phyloP scores from a whole-genome alignment of 768 basidiomycete genomes.

The Roridomyces roridus region DNA sequence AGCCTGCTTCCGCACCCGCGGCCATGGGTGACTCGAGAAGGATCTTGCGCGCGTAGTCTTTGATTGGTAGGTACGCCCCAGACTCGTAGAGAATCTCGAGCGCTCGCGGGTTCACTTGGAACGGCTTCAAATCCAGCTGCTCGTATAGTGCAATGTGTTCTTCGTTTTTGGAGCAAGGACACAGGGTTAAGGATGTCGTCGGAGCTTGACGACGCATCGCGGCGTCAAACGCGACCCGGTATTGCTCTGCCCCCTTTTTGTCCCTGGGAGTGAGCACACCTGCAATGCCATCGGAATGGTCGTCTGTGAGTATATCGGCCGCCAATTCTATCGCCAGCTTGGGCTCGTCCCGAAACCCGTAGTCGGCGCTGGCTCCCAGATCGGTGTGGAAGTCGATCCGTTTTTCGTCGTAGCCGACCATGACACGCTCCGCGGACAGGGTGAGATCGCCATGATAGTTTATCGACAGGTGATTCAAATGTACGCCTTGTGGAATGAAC shows the following conservation, averaged over 20 bases:
- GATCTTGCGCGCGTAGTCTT: slow-evolving; percentile 1
- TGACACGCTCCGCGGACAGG: slow-evolving; percentile 1
- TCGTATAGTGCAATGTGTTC: neutral
- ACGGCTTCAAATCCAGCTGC: neutral
- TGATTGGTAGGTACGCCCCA: slow-evolving; percentile 5
- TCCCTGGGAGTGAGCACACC: neutral
- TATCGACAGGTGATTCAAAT: neutral
- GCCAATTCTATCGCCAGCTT: slow-evolving; percentile 12
- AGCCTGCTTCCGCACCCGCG: too few species aligned
- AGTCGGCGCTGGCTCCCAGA: neutral
- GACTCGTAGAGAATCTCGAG: neutral
- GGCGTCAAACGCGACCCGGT: slow-evolving; percentile 7
- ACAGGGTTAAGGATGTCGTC: neutral
- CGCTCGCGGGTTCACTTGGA: neutral
- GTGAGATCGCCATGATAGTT: slow-evolving; percentile 15
- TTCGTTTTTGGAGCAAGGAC: neutral
- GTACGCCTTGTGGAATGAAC: neutral
- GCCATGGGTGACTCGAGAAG: neutral
- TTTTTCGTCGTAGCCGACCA: neutral
- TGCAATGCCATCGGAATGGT: slow-evolving; percentile 4
- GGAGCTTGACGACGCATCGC: neutral
- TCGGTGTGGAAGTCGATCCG: neutral
- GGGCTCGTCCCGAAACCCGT: neutral
- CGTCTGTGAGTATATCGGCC: neutral
- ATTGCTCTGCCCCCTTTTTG: neutral